Conservation (phyloP, 1,284 basidiomycete genomes). For the Dichomitus squalens region DNA sequence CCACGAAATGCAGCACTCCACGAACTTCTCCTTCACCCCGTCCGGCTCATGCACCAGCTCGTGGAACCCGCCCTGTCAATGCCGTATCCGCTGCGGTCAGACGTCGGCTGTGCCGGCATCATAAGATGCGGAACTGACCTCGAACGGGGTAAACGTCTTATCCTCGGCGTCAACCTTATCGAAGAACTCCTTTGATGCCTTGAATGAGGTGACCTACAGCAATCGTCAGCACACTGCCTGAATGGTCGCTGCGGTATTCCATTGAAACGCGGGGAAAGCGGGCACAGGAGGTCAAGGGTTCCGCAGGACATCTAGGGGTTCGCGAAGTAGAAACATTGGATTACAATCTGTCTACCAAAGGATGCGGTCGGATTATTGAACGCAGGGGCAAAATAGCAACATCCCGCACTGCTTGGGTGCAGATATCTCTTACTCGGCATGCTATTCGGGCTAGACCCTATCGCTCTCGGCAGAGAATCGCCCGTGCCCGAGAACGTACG, state of each 20-base stretch:
- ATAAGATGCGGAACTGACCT: conserved; percentile 37
- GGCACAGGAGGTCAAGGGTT: not conserved
- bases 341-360: not conserved
- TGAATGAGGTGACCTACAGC: conserved; percentile 57
- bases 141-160: conserved; percentile 51
- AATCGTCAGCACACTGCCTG: not conserved
- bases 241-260: not conserved
- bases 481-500: not conserved
- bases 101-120: not conserved
- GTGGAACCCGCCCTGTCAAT: conserved; percentile 74
- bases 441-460: no score
- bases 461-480: no score
- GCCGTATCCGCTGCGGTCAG: conserved; percentile 3
- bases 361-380: not conserved
- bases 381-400: no score
- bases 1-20: conserved; percentile 58
- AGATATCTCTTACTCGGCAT: no score
- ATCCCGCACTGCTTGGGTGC: no score
- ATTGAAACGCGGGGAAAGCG: not conserved
- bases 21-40: conserved; percentile 63
- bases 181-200: conserved; percentile 63
- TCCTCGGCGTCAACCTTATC: conserved; percentile 59
- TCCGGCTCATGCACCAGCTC: conserved; percentile 84
- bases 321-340: not conserved
- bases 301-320: no score